Percentiles rank a stretch among this genome's conserved stretches.
These are phyloP conservation scores for Aechmea fasciata DNA, from an alignment of 176 grass and related monocot species.

Conservation along the genomic window DNA sequence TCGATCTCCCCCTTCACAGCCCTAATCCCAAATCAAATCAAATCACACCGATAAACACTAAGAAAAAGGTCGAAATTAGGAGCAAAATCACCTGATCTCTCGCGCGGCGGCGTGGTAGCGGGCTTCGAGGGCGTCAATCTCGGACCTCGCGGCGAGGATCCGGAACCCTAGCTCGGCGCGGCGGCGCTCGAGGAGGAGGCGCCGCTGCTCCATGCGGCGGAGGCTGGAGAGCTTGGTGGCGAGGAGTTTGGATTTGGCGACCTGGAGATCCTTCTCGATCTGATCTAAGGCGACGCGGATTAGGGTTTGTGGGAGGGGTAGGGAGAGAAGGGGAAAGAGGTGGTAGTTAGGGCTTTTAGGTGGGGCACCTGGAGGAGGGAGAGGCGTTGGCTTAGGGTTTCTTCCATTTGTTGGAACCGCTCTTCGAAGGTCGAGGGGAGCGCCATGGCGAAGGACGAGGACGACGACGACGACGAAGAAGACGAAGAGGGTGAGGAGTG, in stretches of 20 bases:
- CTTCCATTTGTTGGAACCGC: slow-evolving; percentile 73
- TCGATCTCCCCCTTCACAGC: slow-evolving; percentile 48
- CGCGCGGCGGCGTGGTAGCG: slow-evolving; percentile 21
- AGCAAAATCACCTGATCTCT: slow-evolving; percentile 27
- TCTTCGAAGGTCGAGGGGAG: slow-evolving; percentile 63
- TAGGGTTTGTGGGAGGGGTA: slow-evolving; percentile 7
- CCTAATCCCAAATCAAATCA: slow-evolving; percentile 22
- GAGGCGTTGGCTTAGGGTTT: slow-evolving; percentile 53
- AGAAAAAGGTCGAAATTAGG: background rate
- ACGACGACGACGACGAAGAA: background rate
- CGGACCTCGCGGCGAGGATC: slow-evolving; percentile 41
- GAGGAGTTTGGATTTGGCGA: slow-evolving; percentile 42
- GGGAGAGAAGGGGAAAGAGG: background rate
- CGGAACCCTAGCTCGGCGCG: slow-evolving; percentile 51
- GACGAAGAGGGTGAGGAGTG: background rate
- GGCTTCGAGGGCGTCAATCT: slow-evolving; percentile 39
- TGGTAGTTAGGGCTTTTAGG: background rate
- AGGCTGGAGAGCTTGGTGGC: slow-evolving; percentile 29
- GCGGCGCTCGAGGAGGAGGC: slow-evolving; percentile 60
- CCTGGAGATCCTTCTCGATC: slow-evolving; percentile 75
- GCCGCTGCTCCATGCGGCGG: slow-evolving; percentile 39
- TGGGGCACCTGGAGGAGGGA: slow-evolving; percentile 44
- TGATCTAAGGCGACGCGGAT: slow-evolving; percentile 31
- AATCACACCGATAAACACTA: background rate
- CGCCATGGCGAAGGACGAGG: slow-evolving; percentile 29